A percentile compares a stretch with the other conserved stretches of the same genome.
These are phyloP conservation scores for Wallacemonas sp. DNA, from an alignment of 208 protist genomes.

Conservation along the genomic window DNA sequence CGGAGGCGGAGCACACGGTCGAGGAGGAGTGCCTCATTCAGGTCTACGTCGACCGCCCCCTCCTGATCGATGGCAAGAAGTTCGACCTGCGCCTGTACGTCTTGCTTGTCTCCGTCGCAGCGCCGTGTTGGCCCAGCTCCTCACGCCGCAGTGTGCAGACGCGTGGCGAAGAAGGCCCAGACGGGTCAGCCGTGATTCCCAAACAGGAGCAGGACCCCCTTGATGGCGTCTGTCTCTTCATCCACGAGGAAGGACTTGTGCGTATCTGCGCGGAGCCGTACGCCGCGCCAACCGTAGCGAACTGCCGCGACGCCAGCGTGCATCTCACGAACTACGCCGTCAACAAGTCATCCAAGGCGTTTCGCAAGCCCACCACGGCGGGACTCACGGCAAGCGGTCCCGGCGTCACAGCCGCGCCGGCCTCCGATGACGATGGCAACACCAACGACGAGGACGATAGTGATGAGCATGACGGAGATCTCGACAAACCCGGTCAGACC, in stretches of 20 bases:
- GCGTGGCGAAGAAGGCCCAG: no score
- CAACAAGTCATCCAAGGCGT: constrained; percentile 56
- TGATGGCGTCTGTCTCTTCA: constrained; percentile 69
- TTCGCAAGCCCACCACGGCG: constrained; percentile 12
- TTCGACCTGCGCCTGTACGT: constrained; percentile 96
- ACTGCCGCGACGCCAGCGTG: constrained; percentile 41
- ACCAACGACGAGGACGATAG: background rate
- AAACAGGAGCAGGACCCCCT: constrained; percentile 1
- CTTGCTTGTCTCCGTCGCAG: constrained; percentile 57
- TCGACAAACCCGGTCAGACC: no score
- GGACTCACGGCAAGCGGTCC: no score
- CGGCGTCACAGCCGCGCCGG: no score
- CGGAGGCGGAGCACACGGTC: constrained; percentile 22
- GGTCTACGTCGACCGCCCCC: constrained; percentile 88
- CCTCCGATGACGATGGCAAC: no score
- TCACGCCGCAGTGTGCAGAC: background rate
- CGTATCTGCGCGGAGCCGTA: constrained; percentile 92
- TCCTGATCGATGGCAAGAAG: constrained; percentile 92
- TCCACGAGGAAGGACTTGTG: constrained; percentile 90
- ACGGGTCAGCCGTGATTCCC: no score
- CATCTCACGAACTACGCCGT: constrained; percentile 93
- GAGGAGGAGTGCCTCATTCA: constrained; percentile 61
- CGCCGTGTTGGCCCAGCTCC: background rate
- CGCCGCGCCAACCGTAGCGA: constrained; percentile 40
- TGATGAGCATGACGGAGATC: constrained; percentile 6